These are phyloP conservation scores for Volvariella volvacea DNA, from an alignment of 1,284 basidiomycete genomes.

Conservation along the genomic window DNA sequence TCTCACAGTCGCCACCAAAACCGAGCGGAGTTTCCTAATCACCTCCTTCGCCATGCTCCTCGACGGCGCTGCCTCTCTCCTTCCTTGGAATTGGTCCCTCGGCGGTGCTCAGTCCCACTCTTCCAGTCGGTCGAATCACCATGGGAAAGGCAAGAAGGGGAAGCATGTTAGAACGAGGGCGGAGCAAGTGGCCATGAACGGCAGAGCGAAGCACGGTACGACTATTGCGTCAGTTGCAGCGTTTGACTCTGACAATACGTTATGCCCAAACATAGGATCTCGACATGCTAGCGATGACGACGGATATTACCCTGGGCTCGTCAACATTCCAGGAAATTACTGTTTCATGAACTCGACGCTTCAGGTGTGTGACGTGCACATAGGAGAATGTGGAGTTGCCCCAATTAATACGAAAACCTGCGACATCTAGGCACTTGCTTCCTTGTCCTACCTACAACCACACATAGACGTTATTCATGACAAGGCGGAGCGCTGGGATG, in stretches of 20 bases:
- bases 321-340: slow-evolving; percentile 91
- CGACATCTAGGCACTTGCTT: slow-evolving; percentile 66
- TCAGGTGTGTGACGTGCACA: slow-evolving; percentile 46
- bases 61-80: slow-evolving; percentile 38
- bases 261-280: not conserved
- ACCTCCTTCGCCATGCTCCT: slow-evolving; percentile 47
- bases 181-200: slow-evolving; percentile 46
- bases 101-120: slow-evolving; percentile 8
- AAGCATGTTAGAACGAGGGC: slow-evolving; percentile 43
- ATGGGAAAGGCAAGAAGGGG: slow-evolving; percentile 40
- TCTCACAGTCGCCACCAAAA: slow-evolving; percentile 30
- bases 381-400: not conserved
- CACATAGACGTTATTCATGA: slow-evolving; percentile 68
- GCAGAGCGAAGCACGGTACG: slow-evolving; percentile 23
- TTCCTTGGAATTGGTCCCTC: slow-evolving; percentile 58
- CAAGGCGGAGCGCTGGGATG: slow-evolving; percentile 69
- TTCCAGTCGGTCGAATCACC: slow-evolving; percentile 11
- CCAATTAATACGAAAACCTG: slow-evolving; percentile 3
- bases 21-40: slow-evolving; percentile 20
- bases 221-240: slow-evolving; percentile 2
- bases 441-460: slow-evolving; percentile 69
- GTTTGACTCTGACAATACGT: slow-evolving; percentile 5
- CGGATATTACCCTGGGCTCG: slow-evolving; percentile 76
- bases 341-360: slow-evolving; percentile 95
- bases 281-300: slow-evolving; percentile 22